These are phyloP conservation scores for Tanacetum coccineum DNA, from an alignment of 129 eudicot species.

Conservation along the genomic window DNA sequence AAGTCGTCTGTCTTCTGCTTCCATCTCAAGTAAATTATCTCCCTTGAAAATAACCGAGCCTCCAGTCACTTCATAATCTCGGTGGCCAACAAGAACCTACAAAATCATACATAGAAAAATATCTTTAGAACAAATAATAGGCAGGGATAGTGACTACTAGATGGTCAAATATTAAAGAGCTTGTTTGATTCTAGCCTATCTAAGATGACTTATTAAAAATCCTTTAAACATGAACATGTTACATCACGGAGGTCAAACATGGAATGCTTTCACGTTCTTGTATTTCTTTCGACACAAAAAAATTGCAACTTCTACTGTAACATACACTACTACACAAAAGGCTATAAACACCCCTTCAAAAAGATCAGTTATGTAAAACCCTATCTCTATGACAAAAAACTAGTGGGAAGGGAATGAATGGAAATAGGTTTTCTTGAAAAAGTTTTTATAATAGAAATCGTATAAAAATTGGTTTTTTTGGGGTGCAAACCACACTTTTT, in stretches of 20 bases:
- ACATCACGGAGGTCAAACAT: background rate
- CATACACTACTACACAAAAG: too few relatives aligned
- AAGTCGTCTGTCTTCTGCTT: slow-evolving; percentile 88
- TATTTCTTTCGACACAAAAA: background rate
- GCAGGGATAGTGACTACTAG: background rate
- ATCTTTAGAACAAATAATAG: background rate
- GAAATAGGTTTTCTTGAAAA: too few relatives aligned
- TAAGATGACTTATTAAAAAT: background rate
- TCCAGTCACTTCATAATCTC: slow-evolving; percentile 89
- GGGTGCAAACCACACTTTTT: too few relatives aligned
- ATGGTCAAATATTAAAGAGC: background rate
- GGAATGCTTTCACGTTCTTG: background rate
- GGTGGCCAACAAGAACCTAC: slow-evolving; percentile 97
- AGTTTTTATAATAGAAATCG: too few relatives aligned
- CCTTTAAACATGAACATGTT: background rate
- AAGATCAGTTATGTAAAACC: too few relatives aligned
- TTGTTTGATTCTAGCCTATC: background rate
- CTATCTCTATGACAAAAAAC: too few relatives aligned
- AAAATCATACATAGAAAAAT: slow-evolving; percentile 10
- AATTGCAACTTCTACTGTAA: slow-evolving; percentile 1
- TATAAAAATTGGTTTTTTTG: too few relatives aligned
- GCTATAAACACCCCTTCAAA: too few relatives aligned
- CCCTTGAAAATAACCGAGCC: slow-evolving; percentile 79
- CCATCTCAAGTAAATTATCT: slow-evolving; percentile 92
- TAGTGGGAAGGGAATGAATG: too few relatives aligned